phyloP scores from a whole-genome alignment of 1,284 basidiomycete genomes.

The Retiboletus flavoniger region DNA sequence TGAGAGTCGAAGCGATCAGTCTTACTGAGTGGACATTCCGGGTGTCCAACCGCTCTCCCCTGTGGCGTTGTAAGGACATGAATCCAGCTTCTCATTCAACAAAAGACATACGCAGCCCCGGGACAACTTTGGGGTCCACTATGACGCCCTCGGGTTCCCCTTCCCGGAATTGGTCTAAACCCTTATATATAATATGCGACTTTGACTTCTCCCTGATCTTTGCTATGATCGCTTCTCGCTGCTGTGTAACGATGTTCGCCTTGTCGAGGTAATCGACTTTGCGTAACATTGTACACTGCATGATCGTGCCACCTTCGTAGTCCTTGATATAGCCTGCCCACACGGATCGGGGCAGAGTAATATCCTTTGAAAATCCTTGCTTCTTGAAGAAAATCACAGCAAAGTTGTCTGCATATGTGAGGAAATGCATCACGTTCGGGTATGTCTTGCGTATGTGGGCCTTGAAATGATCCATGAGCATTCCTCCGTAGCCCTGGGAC shows the following conservation, averaged over 20 bases:
- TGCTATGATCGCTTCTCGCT: constrained; percentile 85
- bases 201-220: constrained; percentile 90
- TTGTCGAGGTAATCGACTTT: constrained; percentile 91
- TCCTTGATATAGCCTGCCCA: constrained; percentile 99
- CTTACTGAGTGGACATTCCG: constrained; percentile 77
- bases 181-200: constrained; percentile 85
- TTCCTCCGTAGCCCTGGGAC: constrained; percentile 89
- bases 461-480: constrained; percentile 99
- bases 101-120: constrained; percentile 70
- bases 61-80: constrained; percentile 31
- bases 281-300: constrained; percentile 95
- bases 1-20: constrained; percentile 11
- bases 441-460: constrained; percentile 82
- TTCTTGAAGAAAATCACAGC: constrained; percentile 99
- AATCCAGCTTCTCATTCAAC: constrained; percentile 4
- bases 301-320: constrained; percentile 99
- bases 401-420: constrained; percentile 99
- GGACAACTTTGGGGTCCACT: constrained; percentile 75
- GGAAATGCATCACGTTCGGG: constrained; percentile 88
- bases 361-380: constrained; percentile 98
- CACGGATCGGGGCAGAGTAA: constrained; percentile 82
- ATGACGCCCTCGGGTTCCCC: constrained; percentile 46
- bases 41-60: constrained; percentile 94
- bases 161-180: constrained; percentile 76
- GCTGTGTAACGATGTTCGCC: constrained; percentile 72